These are phyloP conservation scores for Pseudonectria buxi DNA, from an alignment of 2,329 filamentous ascomycete genomes.

Conservation along the genomic window DNA sequence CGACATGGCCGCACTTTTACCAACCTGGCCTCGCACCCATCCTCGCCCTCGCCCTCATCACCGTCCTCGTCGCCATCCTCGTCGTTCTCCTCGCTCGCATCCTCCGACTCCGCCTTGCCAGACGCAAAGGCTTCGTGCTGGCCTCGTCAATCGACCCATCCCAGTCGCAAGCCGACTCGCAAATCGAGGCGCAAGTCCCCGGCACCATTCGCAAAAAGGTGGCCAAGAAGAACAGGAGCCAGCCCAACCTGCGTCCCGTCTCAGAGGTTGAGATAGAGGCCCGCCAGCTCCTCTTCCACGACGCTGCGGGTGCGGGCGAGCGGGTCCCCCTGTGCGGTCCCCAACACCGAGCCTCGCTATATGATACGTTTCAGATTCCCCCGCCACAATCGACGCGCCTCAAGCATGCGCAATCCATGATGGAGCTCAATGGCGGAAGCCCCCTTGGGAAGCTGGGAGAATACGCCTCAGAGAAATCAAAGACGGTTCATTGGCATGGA, in stretches of 20 bases:
- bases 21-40: slow-evolving; percentile 3
- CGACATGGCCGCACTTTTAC: slow-evolving; percentile 7
- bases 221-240: neutral
- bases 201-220: slow-evolving; percentile 1
- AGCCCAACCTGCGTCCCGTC: slow-evolving; percentile 2
- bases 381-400: slow-evolving; percentile 12
- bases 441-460: slow-evolving; percentile 10
- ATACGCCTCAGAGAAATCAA: slow-evolving; percentile 12
- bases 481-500: slow-evolving; percentile 22
- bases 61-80: neutral
- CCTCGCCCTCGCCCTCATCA: slow-evolving; percentile 2
- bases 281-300: slow-evolving; percentile 11
- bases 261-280: slow-evolving; percentile 14
- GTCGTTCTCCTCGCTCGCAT: neutral
- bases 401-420: slow-evolving; percentile 18
- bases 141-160: neutral
- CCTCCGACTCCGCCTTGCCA: neutral
- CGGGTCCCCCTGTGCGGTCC: slow-evolving; percentile 13
- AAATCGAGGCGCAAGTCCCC: neutral
- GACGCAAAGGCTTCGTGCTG: too few species aligned
- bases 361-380: slow-evolving; percentile 20
- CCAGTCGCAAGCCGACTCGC: too few species aligned
- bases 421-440: slow-evolving; percentile 17
- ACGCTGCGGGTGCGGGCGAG: slow-evolving; percentile 8
- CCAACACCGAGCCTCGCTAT: slow-evolving; percentile 13